A percentile compares a stretch with the other conserved stretches of the same genome.
Conservation (phyloP, 176 grass and related monocot genomes). For the Cocos nucifera region DNA sequence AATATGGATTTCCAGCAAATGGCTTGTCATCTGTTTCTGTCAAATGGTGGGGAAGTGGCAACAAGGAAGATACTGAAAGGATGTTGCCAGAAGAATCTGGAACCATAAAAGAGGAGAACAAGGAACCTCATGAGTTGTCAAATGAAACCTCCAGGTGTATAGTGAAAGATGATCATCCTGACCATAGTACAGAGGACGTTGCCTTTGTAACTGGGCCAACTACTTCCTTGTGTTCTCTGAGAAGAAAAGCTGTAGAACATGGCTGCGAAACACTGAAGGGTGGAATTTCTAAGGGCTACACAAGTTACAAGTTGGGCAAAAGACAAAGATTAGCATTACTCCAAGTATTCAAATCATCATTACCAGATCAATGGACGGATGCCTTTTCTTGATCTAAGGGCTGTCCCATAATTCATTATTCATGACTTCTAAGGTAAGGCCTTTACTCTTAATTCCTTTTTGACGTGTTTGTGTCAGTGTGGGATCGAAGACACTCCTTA, state of each 20-base stretch:
- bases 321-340: conserved; percentile 49
- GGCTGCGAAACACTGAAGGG: conserved; percentile 44
- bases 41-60: conserved; percentile 72
- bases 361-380: conserved; percentile 45
- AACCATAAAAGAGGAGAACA: conserved; percentile 23
- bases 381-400: conserved; percentile 12
- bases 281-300: conserved; percentile 8
- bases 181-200: conserved; percentile 39
- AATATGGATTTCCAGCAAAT: conserved; percentile 62
- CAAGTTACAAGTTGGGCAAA: conserved; percentile 43
- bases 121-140: conserved; percentile 27
- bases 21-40: conserved; percentile 44
- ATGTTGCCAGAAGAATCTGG: conserved; percentile 10
- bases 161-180: conserved; percentile 41
- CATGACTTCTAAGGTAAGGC: too few relatives aligned
- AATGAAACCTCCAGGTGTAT: conserved; percentile 28
- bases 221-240: conserved; percentile 47
- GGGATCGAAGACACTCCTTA: too few relatives aligned
- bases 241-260: conserved; percentile 57
- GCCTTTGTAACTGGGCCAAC: conserved; percentile 26
- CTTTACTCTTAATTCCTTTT: too few relatives aligned
- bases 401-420: too few relatives aligned
- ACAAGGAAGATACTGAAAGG: background rate
- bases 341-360: conserved; percentile 67
- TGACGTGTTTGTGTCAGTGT: too few relatives aligned